Evolutionary conservation across 495 filamentous ascomycete species (phyloP).

Genomic region (Annulohypoxylon stygium): DNA sequence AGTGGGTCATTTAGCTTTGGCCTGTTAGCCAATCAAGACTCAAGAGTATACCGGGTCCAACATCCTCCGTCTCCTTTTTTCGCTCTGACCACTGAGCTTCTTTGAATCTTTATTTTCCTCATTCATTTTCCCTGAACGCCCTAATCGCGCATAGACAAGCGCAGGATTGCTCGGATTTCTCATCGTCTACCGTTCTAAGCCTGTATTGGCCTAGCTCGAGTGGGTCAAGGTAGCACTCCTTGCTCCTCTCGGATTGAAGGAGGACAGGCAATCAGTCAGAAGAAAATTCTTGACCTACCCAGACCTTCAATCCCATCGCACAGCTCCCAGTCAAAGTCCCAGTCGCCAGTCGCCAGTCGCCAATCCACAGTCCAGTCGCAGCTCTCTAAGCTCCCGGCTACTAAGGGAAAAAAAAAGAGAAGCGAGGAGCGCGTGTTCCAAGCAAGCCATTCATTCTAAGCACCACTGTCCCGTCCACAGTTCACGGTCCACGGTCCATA

Average conservation of each 20-base stretch:
- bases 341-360: slow-evolving; percentile 1
- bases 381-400: neutral
- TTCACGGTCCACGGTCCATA: neutral
- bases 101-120: slow-evolving; percentile 20
- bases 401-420: neutral
- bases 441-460: neutral
- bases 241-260: slow-evolving; percentile 40
- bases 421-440: neutral
- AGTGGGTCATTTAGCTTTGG: slow-evolving; percentile 9
- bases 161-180: slow-evolving; percentile 42
- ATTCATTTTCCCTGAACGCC: slow-evolving; percentile 13
- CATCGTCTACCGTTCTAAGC: slow-evolving; percentile 31
- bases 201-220: slow-evolving; percentile 30
- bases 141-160: slow-evolving; percentile 46
- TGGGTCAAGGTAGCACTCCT: slow-evolving; percentile 38
- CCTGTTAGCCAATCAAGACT: slow-evolving; percentile 17
- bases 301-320: slow-evolving; percentile 39
- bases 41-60: neutral
- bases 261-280: slow-evolving; percentile 31
- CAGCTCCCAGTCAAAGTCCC: slow-evolving; percentile 6
- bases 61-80: neutral
- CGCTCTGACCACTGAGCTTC: slow-evolving; percentile 20
- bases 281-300: slow-evolving; percentile 46
- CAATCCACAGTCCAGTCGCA: neutral
- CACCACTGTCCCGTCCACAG: neutral